Evolutionary conservation across 192 early-diverging fungal species (phyloP), one percentile per base, ranked within the genome.

Genomic region (Backusella parvicylindrica): DNA sequence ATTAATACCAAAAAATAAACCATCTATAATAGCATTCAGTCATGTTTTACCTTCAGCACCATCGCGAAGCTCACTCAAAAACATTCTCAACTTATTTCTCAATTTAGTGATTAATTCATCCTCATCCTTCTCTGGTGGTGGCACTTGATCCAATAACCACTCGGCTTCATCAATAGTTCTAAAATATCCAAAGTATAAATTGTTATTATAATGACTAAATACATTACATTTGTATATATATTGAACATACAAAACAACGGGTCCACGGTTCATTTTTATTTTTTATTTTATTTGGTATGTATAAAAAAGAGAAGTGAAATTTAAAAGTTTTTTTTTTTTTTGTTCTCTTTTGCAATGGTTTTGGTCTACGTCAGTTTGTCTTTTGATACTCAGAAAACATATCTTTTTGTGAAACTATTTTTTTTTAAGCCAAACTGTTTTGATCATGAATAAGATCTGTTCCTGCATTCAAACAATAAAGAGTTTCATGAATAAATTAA

Each of bases 151-250:
- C 33, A 82, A 53, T 23, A 82, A 53, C 21, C 31, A 77, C 66
- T 82, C 80, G 23, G 80, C 80, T 47, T 82, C 80, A 72, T 82
- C 80, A 73, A 82, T 82, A 3, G 69, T 65, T 36, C 80, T 82
- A 63, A 23, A 49, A 47, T n/a, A n/a, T 38, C 37, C 37, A 28
- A 28, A 60, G 9, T 2, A 11, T 26, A 8, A 35, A 60, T 18
- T 23, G 36, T 38, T 40, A 70, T 13, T 12, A 70, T n/a, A n/a
- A n/a, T n/a, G 12, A 64, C 31, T 36, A 28, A 2, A 18, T n/a
- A n/a, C n/a, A n/a, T n/a, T n/a, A n/a, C n/a, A n/a, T n/a, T n/a
- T n/a, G n/a, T n/a, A n/a, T n/a, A n/a, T n/a, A n/a, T n/a, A n/a
- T n/a, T n/a, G n/a, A 11, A 68, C 74, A n/a, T 69, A 75, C 74